Evolutionary conservation across 176 grass and related monocot species (phyloP), one percentile per base, ranked within the genome.

Genomic region (Melocanna baccifera): DNA sequence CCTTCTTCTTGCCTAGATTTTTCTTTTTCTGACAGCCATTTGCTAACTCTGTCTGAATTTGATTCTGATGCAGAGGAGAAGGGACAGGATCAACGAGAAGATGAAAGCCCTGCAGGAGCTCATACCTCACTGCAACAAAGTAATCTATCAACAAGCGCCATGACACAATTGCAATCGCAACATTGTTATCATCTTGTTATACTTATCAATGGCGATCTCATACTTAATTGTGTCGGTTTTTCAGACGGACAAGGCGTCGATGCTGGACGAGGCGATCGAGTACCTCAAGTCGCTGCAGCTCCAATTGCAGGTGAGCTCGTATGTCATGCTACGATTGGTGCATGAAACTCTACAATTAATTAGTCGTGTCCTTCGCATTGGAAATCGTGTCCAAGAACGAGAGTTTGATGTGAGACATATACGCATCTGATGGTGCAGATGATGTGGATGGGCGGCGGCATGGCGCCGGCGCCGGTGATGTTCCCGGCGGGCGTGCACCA

Each of bases 41-140:
- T 62, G 63, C 55, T 78, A n/a, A 78, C 43, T 26, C 45, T 28
- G 1, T 43, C 11, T 80, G 16, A 39, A 34, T 28, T 28, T 72
- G 12, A 52, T 62, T 11, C 1, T 34, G 56, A 30, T 80, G 84
- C 72, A 97, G 95, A 95, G 87, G 65, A 87, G 96, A 88, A 88
- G 96, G 56, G 93, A 98, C 69, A 91, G 93, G 41, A 98, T 98
- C 68, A 98, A 98, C 40, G 83, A 92, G 86, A 98, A 98, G 80
- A 95, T 98, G 92, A 98, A 91, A 71, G 93, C 93, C n/a, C 66
- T 98, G 63, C 93, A 95, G 65, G 91, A 98, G 48, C 93, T 98
- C 76, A 91, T 98, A 55, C 96, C 96, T 65, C 83, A 93, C 85
- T 95, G 91, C 85, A 98, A 93, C 87, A 93, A 95, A 67, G 95